Conservation (phyloP, 352 stramenopile genomes). For the Stramenopiles sp. region DNA sequence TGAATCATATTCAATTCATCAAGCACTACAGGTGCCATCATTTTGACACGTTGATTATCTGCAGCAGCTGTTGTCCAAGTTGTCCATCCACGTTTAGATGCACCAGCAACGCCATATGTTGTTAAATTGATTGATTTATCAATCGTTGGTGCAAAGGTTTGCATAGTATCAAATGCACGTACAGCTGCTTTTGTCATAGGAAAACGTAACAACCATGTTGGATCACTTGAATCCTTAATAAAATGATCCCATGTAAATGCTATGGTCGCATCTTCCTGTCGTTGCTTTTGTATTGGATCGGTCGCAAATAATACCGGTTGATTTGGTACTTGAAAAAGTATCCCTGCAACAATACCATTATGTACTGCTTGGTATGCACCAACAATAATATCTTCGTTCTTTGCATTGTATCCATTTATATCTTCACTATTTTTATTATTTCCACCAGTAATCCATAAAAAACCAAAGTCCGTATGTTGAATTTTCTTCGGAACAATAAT, state of each 20-base stretch:
- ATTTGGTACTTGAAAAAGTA: conserved; percentile 22
- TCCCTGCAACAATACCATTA: conserved; percentile 14
- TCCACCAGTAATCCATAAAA: conserved; percentile 21
- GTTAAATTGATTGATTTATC: background rate
- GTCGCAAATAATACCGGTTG: conserved; percentile 18
- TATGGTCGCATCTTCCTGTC: conserved; percentile 20
- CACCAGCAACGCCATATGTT: background rate
- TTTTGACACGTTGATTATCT: background rate
- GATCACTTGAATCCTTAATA: conserved; percentile 14
- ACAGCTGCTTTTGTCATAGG: conserved; percentile 20
- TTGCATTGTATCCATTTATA: background rate
- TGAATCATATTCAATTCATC: background rate
- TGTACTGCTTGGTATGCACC: conserved; percentile 10
- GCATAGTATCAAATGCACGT: conserved; percentile 19
- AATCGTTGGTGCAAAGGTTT: conserved; percentile 11
- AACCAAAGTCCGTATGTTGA: conserved; percentile 11
- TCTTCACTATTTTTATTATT: conserved; percentile 5
- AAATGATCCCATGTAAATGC: conserved; percentile 22
- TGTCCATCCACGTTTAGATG: background rate
- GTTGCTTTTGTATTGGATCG: conserved; percentile 20
- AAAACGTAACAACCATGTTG: conserved; percentile 19
- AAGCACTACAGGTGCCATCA: background rate
- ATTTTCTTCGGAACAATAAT: conserved; percentile 22
- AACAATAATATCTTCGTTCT: conserved; percentile 18
- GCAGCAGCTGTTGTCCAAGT: background rate